Evolutionary conservation across 2,329 filamentous ascomycete genomes (phyloP), one percentile per base, ranked within the genome.

Genomic region (Drechslera avenae): DNA sequence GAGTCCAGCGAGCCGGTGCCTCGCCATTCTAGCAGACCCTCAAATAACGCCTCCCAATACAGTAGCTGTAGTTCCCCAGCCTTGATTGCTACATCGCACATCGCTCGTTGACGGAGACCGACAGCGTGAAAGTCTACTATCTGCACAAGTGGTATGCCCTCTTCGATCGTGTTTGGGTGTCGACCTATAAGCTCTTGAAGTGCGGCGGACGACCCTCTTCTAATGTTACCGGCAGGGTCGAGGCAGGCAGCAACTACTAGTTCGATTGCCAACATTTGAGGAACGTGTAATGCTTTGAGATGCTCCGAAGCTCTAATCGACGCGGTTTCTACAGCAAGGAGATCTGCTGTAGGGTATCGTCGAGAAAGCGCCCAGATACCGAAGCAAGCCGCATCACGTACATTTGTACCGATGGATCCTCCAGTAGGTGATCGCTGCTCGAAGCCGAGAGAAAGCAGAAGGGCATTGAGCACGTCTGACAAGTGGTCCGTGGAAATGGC

Each of bases 381-480:
- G 70, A 97, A 99, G 70, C 92, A 97, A 3, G 94, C 91, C 10
- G 94, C 93, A 76, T 99, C 94, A 39, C 94, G 85, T 13, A 99
- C 92, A 62, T 95, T 96, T 1, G 90, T 88, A 2, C 94, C 94
- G 9, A 93, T 80, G 3, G 90, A 92, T 10, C 83, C 86, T n/a
- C 94, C 93, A 3, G 90, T 91, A 0, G 90, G 84, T 37, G 88
- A 89, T 51, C 92, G 83, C 66, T 96, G 91, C 72, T 99, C 92
- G 67, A 97, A 99, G 1, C 86, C 86, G 19, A 97, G 79, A 0
- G 91, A 92, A 8, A 89, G 82, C 0, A 96, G 76, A 13, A 97
- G 79, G 2, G 89, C 86, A 51, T 89, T 86, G 2, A 96, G 79
- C 34, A 96, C 89, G 46, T 87, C 82, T 0, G 86, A 80, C 4